phyloP scores from a whole-genome alignment of 2,329 filamentous ascomycete genomes.

The Pestalotiopsis sp. region DNA sequence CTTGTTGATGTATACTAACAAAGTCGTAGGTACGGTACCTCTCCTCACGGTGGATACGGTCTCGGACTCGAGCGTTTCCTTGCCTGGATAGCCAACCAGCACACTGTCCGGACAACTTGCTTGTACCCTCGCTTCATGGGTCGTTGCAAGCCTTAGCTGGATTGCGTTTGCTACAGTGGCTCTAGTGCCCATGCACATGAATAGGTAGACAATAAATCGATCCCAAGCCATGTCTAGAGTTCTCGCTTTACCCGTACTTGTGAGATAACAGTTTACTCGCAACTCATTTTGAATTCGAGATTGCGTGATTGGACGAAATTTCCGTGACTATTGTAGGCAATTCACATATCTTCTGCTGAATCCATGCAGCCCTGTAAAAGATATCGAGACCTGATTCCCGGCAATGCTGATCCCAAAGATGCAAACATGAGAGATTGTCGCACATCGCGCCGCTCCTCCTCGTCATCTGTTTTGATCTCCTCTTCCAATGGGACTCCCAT shows the following conservation, averaged over 20 bases:
- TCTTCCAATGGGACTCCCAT: neutral
- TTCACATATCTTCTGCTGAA: too few species aligned
- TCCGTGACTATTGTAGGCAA: too few species aligned
- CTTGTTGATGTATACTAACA: slow-evolving; percentile 14
- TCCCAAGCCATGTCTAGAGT: neutral
- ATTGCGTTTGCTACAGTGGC: neutral
- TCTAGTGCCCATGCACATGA: neutral
- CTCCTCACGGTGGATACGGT: slow-evolving; percentile 81
- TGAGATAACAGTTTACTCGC: too few species aligned
- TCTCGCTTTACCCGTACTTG: neutral
- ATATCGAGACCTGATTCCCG: too few species aligned
- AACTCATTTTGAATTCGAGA: too few species aligned
- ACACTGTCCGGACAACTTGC: slow-evolving; percentile 68
- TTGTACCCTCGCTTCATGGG: slow-evolving; percentile 83
- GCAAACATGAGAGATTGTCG: neutral
- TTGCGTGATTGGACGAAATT: too few species aligned
- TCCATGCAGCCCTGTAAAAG: too few species aligned
- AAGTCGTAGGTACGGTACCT: slow-evolving; percentile 76
- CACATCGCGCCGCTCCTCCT: too few species aligned
- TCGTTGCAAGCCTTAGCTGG: slow-evolving; percentile 69
- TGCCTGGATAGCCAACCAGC: slow-evolving; percentile 66
- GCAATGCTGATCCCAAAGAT: neutral
- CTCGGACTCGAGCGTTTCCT: slow-evolving; percentile 84
- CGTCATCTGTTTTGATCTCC: too few species aligned
- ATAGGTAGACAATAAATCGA: neutral